phyloP scores from a whole-genome alignment of 2,329 filamentous ascomycete genomes.

The Colletotrichum shisoi region DNA sequence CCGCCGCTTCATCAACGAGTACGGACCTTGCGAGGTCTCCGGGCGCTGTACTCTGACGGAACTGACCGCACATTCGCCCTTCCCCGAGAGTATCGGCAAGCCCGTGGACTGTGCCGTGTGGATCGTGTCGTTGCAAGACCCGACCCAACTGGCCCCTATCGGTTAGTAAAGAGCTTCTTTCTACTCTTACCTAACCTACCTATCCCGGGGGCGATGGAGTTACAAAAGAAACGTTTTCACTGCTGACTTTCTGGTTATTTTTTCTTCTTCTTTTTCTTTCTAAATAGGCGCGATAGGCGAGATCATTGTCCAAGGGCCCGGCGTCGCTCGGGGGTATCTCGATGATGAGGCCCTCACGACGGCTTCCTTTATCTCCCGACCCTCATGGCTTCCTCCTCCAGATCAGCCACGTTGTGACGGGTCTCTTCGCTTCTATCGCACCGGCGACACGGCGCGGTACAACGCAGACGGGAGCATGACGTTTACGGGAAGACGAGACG shows the following conservation, averaged over 20 bases:
- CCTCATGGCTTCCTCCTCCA: conserved; percentile 8
- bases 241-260: no score
- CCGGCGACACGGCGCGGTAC: conserved; percentile 9
- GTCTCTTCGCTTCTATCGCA: conserved; percentile 1
- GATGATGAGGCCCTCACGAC: conserved; percentile 2
- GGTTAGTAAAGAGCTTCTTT: background rate
- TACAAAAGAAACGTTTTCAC: background rate
- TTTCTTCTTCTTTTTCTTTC: background rate
- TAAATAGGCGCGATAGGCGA: conserved; percentile 11
- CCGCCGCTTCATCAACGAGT: conserved; percentile 2
- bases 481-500: conserved; percentile 8
- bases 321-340: conserved; percentile 17
- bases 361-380: background rate
- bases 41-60: background rate
- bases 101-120: conserved; percentile 7
- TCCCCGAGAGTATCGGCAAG: conserved; percentile 1
- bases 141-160: conserved; percentile 40
- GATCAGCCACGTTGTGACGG: no score
- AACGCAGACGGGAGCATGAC: conserved; percentile 14
- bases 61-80: background rate
- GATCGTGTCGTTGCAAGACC: conserved; percentile 2
- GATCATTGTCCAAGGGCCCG: conserved; percentile 17
- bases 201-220: background rate
- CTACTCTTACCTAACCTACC: no score
- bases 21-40: conserved; percentile 7